These are phyloP conservation scores for Quercus parvula DNA, from an alignment of 306 rosid species.

Conservation along the genomic window DNA sequence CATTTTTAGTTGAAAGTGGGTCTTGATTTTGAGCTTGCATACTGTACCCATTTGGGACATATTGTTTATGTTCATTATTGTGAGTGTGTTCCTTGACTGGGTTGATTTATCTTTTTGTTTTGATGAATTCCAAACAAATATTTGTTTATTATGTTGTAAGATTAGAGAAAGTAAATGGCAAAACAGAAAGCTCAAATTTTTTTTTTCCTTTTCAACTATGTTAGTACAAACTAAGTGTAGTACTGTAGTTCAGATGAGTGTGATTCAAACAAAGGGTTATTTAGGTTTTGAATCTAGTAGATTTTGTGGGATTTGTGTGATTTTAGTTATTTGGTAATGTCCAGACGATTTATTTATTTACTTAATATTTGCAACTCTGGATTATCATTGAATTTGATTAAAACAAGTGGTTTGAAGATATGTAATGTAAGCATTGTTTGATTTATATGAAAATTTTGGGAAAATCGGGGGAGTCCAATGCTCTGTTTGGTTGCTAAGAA, in stretches of 20 bases:
- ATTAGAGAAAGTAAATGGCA: background rate
- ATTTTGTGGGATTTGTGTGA: background rate
- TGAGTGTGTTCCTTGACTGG: accelerated
- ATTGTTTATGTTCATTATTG: too few relatives aligned
- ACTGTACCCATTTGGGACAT: too few relatives aligned
- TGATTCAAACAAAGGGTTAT: background rate
- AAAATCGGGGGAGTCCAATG: background rate
- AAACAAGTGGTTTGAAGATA: background rate
- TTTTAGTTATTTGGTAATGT: background rate
- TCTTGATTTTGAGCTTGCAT: too few relatives aligned
- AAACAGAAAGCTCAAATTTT: background rate
- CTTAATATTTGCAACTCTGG: background rate
- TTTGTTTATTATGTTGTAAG: too few relatives aligned
- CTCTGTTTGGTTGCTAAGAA: background rate
- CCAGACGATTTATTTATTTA: background rate
- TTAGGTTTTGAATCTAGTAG: background rate
- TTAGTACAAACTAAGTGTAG: background rate
- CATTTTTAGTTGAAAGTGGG: too few relatives aligned
- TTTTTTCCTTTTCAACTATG: background rate
- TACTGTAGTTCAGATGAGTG: background rate
- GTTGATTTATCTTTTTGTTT: too few relatives aligned
- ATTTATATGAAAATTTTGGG: background rate
- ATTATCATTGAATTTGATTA: background rate
- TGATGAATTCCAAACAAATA: too few relatives aligned
- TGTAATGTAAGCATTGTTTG: background rate